Evolutionary conservation across 768 basidiomycete species (phyloP).

Genomic region (Crepidotus variabilis): DNA sequence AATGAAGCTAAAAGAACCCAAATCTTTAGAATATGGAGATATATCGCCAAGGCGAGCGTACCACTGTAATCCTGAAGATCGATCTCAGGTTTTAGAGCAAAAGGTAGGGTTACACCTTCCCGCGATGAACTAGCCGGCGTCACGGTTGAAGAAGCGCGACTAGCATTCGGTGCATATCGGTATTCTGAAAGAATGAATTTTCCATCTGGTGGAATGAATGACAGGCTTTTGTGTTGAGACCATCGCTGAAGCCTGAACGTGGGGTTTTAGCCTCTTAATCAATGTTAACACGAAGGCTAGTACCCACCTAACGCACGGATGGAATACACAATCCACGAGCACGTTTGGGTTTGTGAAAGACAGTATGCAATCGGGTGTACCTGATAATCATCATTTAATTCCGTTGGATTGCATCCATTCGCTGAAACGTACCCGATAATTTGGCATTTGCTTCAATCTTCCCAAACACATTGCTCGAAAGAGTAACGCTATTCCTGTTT

Average conservation of each 20-base stretch:
- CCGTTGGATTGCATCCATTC: constrained; percentile 5
- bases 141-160: constrained; percentile 23
- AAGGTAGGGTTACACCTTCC: constrained; percentile 48
- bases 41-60: constrained; percentile 14
- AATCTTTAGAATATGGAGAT: background rate
- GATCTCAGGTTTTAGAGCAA: constrained; percentile 45
- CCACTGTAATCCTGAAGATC: constrained; percentile 42
- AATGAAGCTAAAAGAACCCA: constrained; percentile 43
- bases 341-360: constrained; percentile 73
- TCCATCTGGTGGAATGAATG: constrained; percentile 94
- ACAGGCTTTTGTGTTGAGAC: constrained; percentile 70
- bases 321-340: constrained; percentile 80
- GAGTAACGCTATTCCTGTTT: constrained; percentile 62
- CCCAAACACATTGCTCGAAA: constrained; percentile 70
- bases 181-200: constrained; percentile 84
- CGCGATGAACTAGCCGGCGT: constrained; percentile 18
- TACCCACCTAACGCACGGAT: constrained; percentile 85
- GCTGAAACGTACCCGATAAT: constrained; percentile 58
- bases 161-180: constrained; percentile 50
- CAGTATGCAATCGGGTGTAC: constrained; percentile 85
- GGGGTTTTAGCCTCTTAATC: constrained; percentile 3
- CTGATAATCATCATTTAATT: constrained; percentile 29
- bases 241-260: constrained; percentile 68
- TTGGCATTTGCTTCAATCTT: constrained; percentile 73
- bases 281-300: background rate